Evolutionary conservation across 768 basidiomycete genomes (phyloP).

Genomic region (Roridomyces roridus): DNA sequence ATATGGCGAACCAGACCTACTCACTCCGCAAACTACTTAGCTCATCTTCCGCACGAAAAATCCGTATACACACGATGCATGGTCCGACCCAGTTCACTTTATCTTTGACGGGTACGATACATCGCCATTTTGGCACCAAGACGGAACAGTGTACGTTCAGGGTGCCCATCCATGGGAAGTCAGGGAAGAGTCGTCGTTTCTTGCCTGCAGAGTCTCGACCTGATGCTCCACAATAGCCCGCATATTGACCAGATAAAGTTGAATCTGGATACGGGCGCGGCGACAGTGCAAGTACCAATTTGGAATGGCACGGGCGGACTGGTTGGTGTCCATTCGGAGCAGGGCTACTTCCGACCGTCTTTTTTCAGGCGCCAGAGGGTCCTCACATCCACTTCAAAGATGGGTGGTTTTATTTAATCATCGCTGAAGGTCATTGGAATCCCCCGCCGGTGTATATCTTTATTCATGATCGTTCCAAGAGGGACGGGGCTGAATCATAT

Average conservation of each 20-base stretch:
- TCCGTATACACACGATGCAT: slow-evolving; percentile 28
- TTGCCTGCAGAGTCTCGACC: too few relatives aligned
- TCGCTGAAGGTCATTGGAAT: slow-evolving; percentile 46
- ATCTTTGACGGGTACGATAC: slow-evolving; percentile 40
- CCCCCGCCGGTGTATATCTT: too few relatives aligned
- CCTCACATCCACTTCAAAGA: slow-evolving; percentile 34
- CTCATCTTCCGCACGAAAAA: slow-evolving; percentile 30
- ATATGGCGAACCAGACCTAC: too few relatives aligned
- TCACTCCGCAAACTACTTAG: too few relatives aligned
- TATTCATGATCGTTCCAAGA: slow-evolving; percentile 12
- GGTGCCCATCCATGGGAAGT: slow-evolving; percentile 33
- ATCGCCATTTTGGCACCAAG: slow-evolving; percentile 38
- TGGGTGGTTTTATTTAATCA: slow-evolving; percentile 41
- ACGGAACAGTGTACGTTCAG: slow-evolving; percentile 37
- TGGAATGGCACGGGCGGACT: slow-evolving; percentile 35
- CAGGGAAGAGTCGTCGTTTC: too few relatives aligned
- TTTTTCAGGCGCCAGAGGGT: slow-evolving; percentile 31
- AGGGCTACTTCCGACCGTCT: neutral
- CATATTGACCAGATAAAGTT: slow-evolving; percentile 30
- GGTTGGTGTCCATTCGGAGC: neutral
- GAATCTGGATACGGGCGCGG: slow-evolving; percentile 30
- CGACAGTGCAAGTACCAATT: slow-evolving; percentile 24
- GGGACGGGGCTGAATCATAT: slow-evolving; percentile 35
- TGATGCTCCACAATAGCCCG: slow-evolving; percentile 18
- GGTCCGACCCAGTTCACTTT: slow-evolving; percentile 40